phyloP scores from a whole-genome alignment of 2,329 filamentous ascomycete genomes.

The Fusarium sp. region DNA sequence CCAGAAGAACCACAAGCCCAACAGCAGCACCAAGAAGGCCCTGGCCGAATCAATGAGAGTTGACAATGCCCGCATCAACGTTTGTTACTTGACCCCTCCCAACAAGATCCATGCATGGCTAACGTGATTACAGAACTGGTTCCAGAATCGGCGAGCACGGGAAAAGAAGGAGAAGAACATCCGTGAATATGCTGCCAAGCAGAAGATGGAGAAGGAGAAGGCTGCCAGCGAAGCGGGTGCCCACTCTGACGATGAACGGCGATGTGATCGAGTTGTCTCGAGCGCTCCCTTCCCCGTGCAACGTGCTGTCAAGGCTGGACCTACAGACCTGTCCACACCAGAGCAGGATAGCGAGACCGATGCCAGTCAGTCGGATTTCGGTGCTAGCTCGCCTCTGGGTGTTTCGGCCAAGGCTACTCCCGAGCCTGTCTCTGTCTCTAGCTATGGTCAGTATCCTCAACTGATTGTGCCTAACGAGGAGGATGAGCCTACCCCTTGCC shows the following conservation, averaged over 20 bases:
- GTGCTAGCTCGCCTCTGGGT: slow-evolving; percentile 36
- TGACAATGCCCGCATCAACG: slow-evolving; percentile 70
- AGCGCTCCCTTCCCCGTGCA: slow-evolving; percentile 52
- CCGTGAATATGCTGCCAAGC: slow-evolving; percentile 52
- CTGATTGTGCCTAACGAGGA: slow-evolving; percentile 37
- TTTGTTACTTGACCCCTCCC: slow-evolving; percentile 46
- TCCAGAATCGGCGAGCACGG: slow-evolving; percentile 70
- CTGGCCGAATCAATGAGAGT: slow-evolving; percentile 68
- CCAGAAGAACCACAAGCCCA: slow-evolving; percentile 69
- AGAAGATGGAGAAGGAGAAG: slow-evolving; percentile 49
- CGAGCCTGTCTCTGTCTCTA: slow-evolving; percentile 28
- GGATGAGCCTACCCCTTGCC: slow-evolving; percentile 37
- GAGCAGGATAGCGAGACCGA: slow-evolving; percentile 43
- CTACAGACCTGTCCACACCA: slow-evolving; percentile 27
- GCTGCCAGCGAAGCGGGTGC: slow-evolving; percentile 34
- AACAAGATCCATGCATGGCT: slow-evolving; percentile 35
- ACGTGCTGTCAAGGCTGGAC: slow-evolving; percentile 21
- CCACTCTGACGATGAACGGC: slow-evolving; percentile 45
- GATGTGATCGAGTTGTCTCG: slow-evolving; percentile 51
- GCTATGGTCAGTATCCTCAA: slow-evolving; percentile 38
- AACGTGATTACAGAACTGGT: slow-evolving; percentile 66
- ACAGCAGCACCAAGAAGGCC: slow-evolving; percentile 66
- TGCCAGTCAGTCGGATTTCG: slow-evolving; percentile 41
- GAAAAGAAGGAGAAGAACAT: slow-evolving; percentile 69
- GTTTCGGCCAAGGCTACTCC: slow-evolving; percentile 34